These are phyloP conservation scores for Pseudogymnoascus sp. DNA, from an alignment of 2,329 filamentous ascomycete species.

Conservation along the genomic window DNA sequence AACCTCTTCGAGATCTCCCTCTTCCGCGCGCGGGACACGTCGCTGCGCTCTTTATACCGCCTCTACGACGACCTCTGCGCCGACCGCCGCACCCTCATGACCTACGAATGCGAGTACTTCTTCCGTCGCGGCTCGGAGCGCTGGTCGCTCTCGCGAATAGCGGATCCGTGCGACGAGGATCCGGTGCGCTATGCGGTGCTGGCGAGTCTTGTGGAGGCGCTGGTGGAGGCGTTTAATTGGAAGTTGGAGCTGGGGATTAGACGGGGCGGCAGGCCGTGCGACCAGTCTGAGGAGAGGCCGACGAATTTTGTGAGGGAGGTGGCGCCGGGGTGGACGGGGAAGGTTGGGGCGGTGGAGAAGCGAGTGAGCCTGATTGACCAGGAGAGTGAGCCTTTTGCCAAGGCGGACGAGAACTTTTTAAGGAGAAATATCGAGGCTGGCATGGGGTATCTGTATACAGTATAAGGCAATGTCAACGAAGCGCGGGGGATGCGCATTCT, in stretches of 20 bases:
- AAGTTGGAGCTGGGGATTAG: neutral
- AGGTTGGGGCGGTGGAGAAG: neutral
- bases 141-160: conserved; percentile 20
- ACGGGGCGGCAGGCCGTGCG: neutral
- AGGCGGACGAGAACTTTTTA: neutral
- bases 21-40: conserved; percentile 25
- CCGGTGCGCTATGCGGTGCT: conserved; percentile 24
- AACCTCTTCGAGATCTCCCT: conserved; percentile 23
- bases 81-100: neutral
- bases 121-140: conserved; percentile 19
- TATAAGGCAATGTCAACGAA: neutral
- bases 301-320: neutral
- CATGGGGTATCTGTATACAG: neutral
- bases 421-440: neutral
- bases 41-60: conserved; percentile 25
- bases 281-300: neutral
- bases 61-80: conserved; percentile 19
- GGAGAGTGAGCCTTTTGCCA: neutral
- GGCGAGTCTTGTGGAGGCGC: conserved; percentile 21
- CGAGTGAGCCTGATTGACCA: neutral
- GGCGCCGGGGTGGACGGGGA: neutral
- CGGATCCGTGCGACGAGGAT: conserved; percentile 22
- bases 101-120: conserved; percentile 19
- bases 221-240: conserved; percentile 24
- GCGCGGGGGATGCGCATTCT: neutral